Base-by-base conservation (phyloP, 2,329 filamentous ascomycete genomes). In the Pestalotiopsis sp. region DNA sequence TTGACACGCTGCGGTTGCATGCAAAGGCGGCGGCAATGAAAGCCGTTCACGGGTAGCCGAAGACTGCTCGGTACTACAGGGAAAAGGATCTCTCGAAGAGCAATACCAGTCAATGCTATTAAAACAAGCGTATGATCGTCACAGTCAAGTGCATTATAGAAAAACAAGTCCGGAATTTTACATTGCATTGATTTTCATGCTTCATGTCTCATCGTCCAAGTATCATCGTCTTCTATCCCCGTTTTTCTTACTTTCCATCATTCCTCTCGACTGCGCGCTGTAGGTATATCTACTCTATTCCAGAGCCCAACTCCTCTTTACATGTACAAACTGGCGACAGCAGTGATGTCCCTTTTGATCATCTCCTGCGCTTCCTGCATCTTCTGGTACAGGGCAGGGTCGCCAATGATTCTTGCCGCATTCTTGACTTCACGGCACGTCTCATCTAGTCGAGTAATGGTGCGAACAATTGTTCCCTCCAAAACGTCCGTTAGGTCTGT, bases 361-460 rank as follows among this genome's bases (percentile, higher is more conserved):
- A 98, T 88, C 85, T 99, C 96, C 87, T 98, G 95, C 73, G 95
- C 97, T 71, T 91, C 91, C 83, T 97, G 92, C 95, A 99, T 99
- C 88, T 99, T 99, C 73, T 91, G 90, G 80, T 97, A 98, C 73
- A 99, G 83, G 68, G 92, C 92, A 3, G 96, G 96, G 78, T 99
- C 96, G 27, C 96, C 96, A 73, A 99, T 95, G 73, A 99, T 93
- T 73, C 96, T 88, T 36, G 96, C 96, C 49, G 96, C 95, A 78
- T 97, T 98, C 86, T 97, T 98, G 68, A 98, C 96, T 81, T 99
- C 96, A 62, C 96, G 87, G 78, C 96, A 99, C 9, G 94, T 97
- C 86, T 99, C 96, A 76, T 99, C 96, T 69, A 99, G 84, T 31
- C 96, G 85, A 57, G 94, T 97, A 74, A 99, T 98, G 2, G 96